Evolutionary conservation across 371 early-diverging fungal species (phyloP), one percentile per base, ranked within the genome.

Genomic region (Dichotomocladium elegans): DNA sequence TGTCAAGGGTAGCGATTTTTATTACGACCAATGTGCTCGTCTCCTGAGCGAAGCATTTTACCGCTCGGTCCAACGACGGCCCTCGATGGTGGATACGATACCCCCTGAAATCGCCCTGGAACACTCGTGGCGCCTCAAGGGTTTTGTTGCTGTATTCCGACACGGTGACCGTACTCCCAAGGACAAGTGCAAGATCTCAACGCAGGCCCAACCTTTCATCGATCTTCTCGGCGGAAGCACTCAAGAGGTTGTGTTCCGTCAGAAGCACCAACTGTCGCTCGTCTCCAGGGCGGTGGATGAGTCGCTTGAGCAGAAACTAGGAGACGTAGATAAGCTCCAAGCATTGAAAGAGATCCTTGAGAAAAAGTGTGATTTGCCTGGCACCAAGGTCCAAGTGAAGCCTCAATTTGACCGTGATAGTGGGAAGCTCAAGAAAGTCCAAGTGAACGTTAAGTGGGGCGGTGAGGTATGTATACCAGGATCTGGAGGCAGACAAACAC

Each of bases 131-230:
- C 74, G 83, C 41, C 74, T 98, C 41, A 96, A 96, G 70, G 93
- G 91, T 4, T 94, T 93, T 63, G 74, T 96, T 1, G 90, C 90
- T 3, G 94, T 96, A 0, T 86, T 95, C 53, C 85, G 99, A 22
- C 99, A 98, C 60, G 97, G 88, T 9, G 99, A 98, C 59, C 82
- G 99, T 48, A 98, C 99, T 10, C 99, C 99, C 21, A 98, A 98
- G 72, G 94, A 96, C 58, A 98, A 98, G 62, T 72, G 89, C 55
- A 98, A 98, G 70, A 88, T 90, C 42, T 60, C 79, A 2, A 74
- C 88, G 34, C 66, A 68, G 44, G 82, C 86, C 40, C 64, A 78
- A 3, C 82, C 89, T 0, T 88, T 95, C 49, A 65, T 86, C 28
- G 77, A 77, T 19, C 64, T 93, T 37, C 61, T 96, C 15, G 77